phyloP scores from a whole-genome alignment of 805 yeast species.

The Nakazawaea anatomiae region DNA sequence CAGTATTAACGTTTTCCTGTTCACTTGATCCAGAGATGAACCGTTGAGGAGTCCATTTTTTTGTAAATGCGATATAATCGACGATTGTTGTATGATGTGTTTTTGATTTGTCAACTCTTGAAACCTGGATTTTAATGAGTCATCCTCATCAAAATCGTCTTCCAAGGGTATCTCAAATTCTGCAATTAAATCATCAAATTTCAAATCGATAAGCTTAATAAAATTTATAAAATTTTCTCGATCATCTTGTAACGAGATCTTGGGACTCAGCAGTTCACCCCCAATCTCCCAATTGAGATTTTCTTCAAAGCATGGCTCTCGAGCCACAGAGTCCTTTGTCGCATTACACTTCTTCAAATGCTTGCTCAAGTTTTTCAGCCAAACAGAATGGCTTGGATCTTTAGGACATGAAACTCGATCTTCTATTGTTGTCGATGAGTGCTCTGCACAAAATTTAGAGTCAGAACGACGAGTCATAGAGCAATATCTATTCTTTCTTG shows the following conservation, averaged over 20 bases:
- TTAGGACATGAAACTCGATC: conserved; percentile 66
- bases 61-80: conserved; percentile 65
- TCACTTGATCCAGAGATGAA: too few relatives aligned
- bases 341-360: conserved; percentile 64
- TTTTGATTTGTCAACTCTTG: conserved; percentile 52
- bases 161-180: conserved; percentile 11
- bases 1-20: conserved; percentile 28
- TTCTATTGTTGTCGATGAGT: conserved; percentile 25
- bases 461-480: conserved; percentile 50
- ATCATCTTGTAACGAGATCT: conserved; percentile 9
- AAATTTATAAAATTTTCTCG: conserved; percentile 18
- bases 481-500: conserved; percentile 50
- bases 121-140: conserved; percentile 37
- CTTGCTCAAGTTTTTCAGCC: conserved; percentile 46
- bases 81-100: conserved; percentile 79
- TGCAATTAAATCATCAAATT: conserved; percentile 12
- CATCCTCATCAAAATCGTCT: conserved; percentile 16
- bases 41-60: conserved; percentile 7
- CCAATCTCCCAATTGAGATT: conserved; percentile 37
- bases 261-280: not conserved
- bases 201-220: conserved; percentile 12
- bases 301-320: conserved; percentile 40
- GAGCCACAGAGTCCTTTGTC: conserved; percentile 23
- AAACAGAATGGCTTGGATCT: conserved; percentile 70
- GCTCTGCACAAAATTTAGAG: conserved; percentile 58